Conservation (phyloP, 2,329 filamentous ascomycete species). For the Mariannaea sp. region DNA sequence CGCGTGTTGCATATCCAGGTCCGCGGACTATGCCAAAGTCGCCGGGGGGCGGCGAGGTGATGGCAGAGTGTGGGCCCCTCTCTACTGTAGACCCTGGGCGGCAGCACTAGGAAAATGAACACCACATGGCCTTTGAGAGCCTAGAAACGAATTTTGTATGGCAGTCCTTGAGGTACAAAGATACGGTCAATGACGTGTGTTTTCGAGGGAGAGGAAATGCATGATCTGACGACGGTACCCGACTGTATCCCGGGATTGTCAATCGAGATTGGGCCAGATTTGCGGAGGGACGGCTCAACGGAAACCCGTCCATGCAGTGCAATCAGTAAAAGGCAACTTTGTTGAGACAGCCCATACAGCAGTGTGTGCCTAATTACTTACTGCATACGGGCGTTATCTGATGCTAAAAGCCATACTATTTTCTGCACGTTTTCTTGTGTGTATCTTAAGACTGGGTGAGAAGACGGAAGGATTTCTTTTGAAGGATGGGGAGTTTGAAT, state of each 20-base stretch:
- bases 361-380: background rate
- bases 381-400: background rate
- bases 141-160: no score
- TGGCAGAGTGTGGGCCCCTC: background rate
- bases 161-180: no score
- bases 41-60: background rate
- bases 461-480: background rate
- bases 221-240: conserved; percentile 29
- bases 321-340: conserved; percentile 5
- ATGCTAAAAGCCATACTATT: no score
- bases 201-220: conserved; percentile 11
- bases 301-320: conserved; percentile 12
- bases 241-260: no score
- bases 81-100: background rate
- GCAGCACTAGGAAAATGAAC: no score
- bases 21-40: conserved; percentile 7
- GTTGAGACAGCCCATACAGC: conserved; percentile 1
- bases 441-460: background rate
- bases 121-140: background rate
- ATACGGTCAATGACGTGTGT: conserved; percentile 25
- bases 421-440: no score
- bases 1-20: conserved; percentile 3
- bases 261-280: conserved; percentile 1
- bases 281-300: conserved; percentile 17
- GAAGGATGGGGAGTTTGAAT: conserved; percentile 9